Conservation (phyloP, 495 filamentous ascomycete genomes). For the Neurospora cerealis region DNA sequence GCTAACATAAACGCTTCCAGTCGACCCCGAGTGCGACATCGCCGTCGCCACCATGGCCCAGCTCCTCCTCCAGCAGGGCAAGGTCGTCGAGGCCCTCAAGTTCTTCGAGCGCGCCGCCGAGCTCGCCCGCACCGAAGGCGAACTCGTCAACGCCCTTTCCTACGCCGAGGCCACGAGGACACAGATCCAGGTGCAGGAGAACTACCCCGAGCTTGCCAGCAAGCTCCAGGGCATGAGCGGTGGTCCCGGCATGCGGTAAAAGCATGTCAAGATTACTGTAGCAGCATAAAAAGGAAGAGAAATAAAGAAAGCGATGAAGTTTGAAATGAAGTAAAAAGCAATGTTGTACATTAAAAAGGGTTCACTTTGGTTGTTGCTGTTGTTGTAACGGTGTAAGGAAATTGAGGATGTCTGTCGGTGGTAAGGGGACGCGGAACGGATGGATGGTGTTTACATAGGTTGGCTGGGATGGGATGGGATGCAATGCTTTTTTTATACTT, state of each 20-base stretch:
- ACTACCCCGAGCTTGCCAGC: constrained; percentile 87
- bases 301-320: neutral
- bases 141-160: constrained; percentile 91
- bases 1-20: constrained; percentile 39
- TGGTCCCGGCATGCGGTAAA: constrained; percentile 21
- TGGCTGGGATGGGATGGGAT: neutral
- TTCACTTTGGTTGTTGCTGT: neutral
- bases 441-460: neutral
- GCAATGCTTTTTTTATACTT: neutral
- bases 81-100: constrained; percentile 87
- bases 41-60: constrained; percentile 99
- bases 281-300: neutral
- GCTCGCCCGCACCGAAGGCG: constrained; percentile 88
- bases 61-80: constrained; percentile 93
- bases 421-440: neutral
- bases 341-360: neutral
- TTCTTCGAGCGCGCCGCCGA: constrained; percentile 97
- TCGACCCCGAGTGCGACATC: constrained; percentile 98
- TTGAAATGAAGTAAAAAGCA: neutral
- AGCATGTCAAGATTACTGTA: neutral
- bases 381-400: neutral
- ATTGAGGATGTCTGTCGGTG: neutral
- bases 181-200: constrained; percentile 94
- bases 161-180: constrained; percentile 97
- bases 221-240: constrained; percentile 64